These are phyloP conservation scores for Gossypium stocksii DNA, from an alignment of 345 rosid species.

Conservation along the genomic window DNA sequence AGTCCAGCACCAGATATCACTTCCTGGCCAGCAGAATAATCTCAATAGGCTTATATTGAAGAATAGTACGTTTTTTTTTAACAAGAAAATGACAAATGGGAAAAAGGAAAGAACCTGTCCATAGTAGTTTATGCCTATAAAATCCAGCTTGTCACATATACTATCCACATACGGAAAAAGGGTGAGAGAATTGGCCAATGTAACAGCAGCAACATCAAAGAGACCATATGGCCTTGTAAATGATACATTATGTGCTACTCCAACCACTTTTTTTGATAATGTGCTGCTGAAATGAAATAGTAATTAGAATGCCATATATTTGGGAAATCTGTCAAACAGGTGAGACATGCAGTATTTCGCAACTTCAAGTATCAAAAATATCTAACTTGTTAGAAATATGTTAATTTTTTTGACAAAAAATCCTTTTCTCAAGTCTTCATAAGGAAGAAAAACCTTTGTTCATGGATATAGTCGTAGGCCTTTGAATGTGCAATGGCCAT, in stretches of 20 bases:
- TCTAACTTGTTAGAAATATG: background rate
- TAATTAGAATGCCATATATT: background rate
- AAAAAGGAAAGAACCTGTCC: constrained; percentile 61
- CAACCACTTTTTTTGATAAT: constrained; percentile 44
- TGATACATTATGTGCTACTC: constrained; percentile 90
- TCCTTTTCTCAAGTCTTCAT: background rate
- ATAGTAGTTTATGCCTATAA: constrained; percentile 88
- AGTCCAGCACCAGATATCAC: constrained; percentile 73
- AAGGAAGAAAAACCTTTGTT: constrained; percentile 38
- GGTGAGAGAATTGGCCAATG: constrained; percentile 70
- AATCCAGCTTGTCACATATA: constrained; percentile 69
- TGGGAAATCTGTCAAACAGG: background rate
- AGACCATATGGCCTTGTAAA: constrained; percentile 88
- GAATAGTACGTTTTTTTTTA: background rate
- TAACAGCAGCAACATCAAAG: constrained; percentile 78
- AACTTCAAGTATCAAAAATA: constrained; percentile 2
- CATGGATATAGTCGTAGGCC: constrained; percentile 82
- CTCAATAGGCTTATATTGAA: constrained; percentile 4
- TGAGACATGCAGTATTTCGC: background rate
- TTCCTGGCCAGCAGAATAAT: constrained; percentile 51
- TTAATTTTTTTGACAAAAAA: background rate
- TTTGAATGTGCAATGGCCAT: constrained; percentile 75
- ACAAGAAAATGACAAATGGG: background rate
- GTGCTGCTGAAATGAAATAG: constrained; percentile 25
- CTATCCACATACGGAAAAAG: constrained; percentile 72